Evolutionary conservation across 345 rosid genomes (phyloP).

Genomic region (Arabis alpina): DNA sequence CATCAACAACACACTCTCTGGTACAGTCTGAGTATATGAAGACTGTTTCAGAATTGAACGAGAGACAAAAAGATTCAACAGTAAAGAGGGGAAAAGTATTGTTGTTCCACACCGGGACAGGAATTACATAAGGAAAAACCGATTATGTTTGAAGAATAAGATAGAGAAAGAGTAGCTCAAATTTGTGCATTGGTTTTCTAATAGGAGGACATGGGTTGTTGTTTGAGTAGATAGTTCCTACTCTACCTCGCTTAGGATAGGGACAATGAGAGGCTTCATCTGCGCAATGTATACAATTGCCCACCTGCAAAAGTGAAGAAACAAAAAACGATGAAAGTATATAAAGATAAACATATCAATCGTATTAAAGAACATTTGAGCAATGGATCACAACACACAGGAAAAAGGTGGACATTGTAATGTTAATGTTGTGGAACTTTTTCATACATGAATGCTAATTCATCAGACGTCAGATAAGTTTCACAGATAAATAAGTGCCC

Average conservation of each 20-base stretch:
- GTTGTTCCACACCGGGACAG: slow-evolving; percentile 10
- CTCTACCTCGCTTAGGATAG: slow-evolving; percentile 82
- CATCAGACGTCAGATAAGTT: neutral
- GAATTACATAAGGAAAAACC: slow-evolving; percentile 24
- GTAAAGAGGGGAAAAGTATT: neutral
- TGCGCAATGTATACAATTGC: slow-evolving; percentile 97
- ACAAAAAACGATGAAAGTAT: slow-evolving; percentile 6
- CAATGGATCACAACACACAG: neutral
- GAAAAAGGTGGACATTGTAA: neutral
- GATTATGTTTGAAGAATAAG: slow-evolving; percentile 21
- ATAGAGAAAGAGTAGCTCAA: slow-evolving; percentile 21
- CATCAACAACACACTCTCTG: slow-evolving; percentile 13
- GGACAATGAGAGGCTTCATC: slow-evolving; percentile 97
- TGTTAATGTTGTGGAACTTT: slow-evolving; percentile 9
- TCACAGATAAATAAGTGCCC: neutral
- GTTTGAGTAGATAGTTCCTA: slow-evolving; percentile 46
- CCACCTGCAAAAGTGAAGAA: slow-evolving; percentile 63
- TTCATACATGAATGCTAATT: neutral
- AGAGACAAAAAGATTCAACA: slow-evolving; percentile 6
- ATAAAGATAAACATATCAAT: neutral
- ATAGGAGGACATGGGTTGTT: slow-evolving; percentile 4
- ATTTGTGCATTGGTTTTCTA: slow-evolving; percentile 26
- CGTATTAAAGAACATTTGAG: neutral
- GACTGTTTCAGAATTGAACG: slow-evolving; percentile 13
- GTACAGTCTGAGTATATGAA: slow-evolving; percentile 17